Base-by-base conservation (phyloP, 2,329 filamentous ascomycete species). In the Bertia moriformis region DNA sequence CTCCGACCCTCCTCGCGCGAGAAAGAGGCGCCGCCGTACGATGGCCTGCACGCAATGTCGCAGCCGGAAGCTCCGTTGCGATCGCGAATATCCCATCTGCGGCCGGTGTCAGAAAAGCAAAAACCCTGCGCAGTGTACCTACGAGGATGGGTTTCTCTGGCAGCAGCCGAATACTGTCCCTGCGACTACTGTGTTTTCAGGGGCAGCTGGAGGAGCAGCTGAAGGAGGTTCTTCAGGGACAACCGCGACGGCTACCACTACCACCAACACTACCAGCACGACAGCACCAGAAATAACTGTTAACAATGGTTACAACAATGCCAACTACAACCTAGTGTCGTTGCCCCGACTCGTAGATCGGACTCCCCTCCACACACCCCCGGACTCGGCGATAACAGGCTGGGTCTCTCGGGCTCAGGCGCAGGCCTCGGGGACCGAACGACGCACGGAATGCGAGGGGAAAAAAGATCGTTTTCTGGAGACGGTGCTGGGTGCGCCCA, bases 301-400 rank as follows among this genome's bases (percentile, higher is more conserved):
- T n/a, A n/a, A n/a, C n/a, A n/a, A n/a, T n/a, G n/a, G n/a, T n/a
- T n/a, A n/a, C n/a, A n/a, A n/a, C n/a, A n/a, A n/a, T n/a, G n/a
- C n/a, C n/a, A n/a, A n/a, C n/a, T n/a, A n/a, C n/a, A n/a, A n/a
- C n/a, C 24, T 29, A n/a, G 24, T n/a, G 10, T n/a, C 10, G 24
- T 10, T 29, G 24, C 24, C 24, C 24, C 24, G 24, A 29, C n/a
- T n/a, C n/a, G 24, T 29, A 10, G 24, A 29, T 29, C 24, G 24
- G 24, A n/a, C 24, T 10, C 24, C 24, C 24, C 19, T 49, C 50
- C 18, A 41, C 49, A 37, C 49, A 51, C 32, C 42, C 19, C 49
- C 51, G 36, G 49, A 55, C 45, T 54, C 53, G 48, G 54, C 44
- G 41, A 46, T 56, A 51, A 49, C 45, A 36, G 45, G 40, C 38